These are phyloP conservation scores for Phytophthora parvispora DNA, from an alignment of 352 stramenopile genomes.

Conservation along the genomic window DNA sequence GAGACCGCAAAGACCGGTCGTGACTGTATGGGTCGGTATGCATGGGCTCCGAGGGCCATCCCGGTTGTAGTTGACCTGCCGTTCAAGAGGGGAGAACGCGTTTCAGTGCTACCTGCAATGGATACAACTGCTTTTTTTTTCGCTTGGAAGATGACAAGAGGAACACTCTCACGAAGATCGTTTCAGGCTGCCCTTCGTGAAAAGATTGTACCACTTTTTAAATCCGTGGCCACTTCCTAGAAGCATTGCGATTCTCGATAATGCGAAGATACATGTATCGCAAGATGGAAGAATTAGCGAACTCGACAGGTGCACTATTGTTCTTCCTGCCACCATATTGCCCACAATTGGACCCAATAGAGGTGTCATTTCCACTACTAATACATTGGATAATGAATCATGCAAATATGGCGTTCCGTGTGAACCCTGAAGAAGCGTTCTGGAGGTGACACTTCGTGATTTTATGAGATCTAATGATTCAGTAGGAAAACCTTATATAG, in stretches of 20 bases:
- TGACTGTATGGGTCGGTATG: slow-evolving; percentile 10
- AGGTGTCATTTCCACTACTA: slow-evolving; percentile 20
- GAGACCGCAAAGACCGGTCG: slow-evolving; percentile 9
- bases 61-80: slow-evolving; percentile 8
- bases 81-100: slow-evolving; percentile 6
- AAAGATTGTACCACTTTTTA: background rate
- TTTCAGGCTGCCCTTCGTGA: slow-evolving; percentile 8
- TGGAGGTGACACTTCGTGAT: slow-evolving; percentile 15
- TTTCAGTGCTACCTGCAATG: slow-evolving; percentile 6
- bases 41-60: background rate
- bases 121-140: slow-evolving; percentile 7
- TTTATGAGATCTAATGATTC: slow-evolving; percentile 1
- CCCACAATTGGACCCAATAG: slow-evolving; percentile 21
- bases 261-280: slow-evolving; percentile 14
- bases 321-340: slow-evolving; percentile 28
- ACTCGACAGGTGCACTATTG: slow-evolving; percentile 4
- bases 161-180: background rate
- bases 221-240: slow-evolving; percentile 3
- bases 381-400: slow-evolving; percentile 24
- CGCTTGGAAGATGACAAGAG: slow-evolving; percentile 1
- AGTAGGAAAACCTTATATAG: background rate
- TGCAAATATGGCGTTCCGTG: slow-evolving; percentile 11
- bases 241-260: slow-evolving; percentile 7
- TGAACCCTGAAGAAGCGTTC: slow-evolving; percentile 14
- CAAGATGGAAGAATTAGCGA: slow-evolving; percentile 6